Evolutionary conservation across 2,329 filamentous ascomycete species (phyloP), one percentile per base, ranked within the genome.

Genomic region (Gnomoniopsis sp.): DNA sequence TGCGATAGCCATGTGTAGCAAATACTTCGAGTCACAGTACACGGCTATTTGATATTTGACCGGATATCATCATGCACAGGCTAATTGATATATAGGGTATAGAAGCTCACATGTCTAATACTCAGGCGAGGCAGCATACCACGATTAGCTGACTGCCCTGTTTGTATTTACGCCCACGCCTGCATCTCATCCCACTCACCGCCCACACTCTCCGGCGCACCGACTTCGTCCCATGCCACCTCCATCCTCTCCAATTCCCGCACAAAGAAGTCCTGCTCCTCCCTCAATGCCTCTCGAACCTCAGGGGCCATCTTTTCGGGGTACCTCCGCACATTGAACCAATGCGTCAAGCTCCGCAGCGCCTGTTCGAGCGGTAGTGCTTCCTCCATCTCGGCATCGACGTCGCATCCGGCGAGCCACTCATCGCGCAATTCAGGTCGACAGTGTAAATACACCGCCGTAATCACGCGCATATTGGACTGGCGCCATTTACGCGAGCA

Each of bases 401-500:
- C 87, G 70, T 97, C 93, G 61, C 88, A 89, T 6, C 93, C 93
- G 0, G 90, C 87, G 1, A 98, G 81, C 93, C 95, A 98, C 74
- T 97, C 95, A 69, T 99, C 95, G 33, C 93, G 84, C 49, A 99
- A 80, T 72, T 98, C 93, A 0, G 93, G 93, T 8, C 92, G 84
- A 69, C 93, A 96, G 75, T 96, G 91, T 51, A 99, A 80, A 73
- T 97, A 99, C 1, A 99, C 91, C 3, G 93, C 92, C 0, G 95
- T 99, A 70, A 99, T 99, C 69, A 98, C 93, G 57, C 93, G 90
- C 95, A 99, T 99, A 74, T 99, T 98, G 66, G 87, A 88, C 76
- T 98, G 95, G 15, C 95, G 88, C 95, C 95, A 99, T 77, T 99
- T 99, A 47, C 95, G 88, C 22, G 95, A 93, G 73, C 93, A 98